Evolutionary conservation across 208 protist species (phyloP), one percentile per base, ranked within the genome.

Genomic region (Leishmania lainsoni): DNA sequence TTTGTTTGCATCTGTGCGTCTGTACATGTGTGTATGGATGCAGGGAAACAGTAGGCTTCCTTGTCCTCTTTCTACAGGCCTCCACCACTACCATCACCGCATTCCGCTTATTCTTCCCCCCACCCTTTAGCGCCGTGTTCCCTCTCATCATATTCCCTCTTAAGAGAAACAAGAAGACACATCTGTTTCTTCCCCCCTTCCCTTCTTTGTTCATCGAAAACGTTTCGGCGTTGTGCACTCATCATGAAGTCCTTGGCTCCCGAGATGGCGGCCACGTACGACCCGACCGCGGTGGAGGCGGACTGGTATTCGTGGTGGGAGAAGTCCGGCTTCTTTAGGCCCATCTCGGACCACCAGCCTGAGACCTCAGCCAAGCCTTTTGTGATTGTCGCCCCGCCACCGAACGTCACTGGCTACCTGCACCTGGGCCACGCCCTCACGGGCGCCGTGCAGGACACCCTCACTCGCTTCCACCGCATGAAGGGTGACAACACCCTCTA

Each of bases 391-490:
- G 94, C 99, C 49, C 99, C 99, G 68, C 99, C 99, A 70, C 99
- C 99, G 20, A 99, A 99, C 86, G 99, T 99, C 45, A 99, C 99
- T 9, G 99, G 99, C 22, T 89, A 92, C 59, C 93, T 99, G 20
- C 99, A 99, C 87, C 90, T 99, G 42, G 99, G 99, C 39, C 99
- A 99, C 89, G 99, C 99, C 17, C 91, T 99, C 22, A 99, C 98
- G 10, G 94, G 92, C 26, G 89, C 96, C 22, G 93, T 99, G 81
- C 97, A 99, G 91, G 99, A 99, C 89, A 91, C 94, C n/a, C 85
- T 99, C 48, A 93, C 93, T 42, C 95, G 99, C 82, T 99, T 96
- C 87, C 94, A 99, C 72, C 91, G 98, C 66, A 99, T 99, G 99
- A 90, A 88, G 48, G 99, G 99, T 74, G 91, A 99, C 72, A 93